phyloP scores from a whole-genome alignment of 1,284 basidiomycete species.

The Grifola frondosa region DNA sequence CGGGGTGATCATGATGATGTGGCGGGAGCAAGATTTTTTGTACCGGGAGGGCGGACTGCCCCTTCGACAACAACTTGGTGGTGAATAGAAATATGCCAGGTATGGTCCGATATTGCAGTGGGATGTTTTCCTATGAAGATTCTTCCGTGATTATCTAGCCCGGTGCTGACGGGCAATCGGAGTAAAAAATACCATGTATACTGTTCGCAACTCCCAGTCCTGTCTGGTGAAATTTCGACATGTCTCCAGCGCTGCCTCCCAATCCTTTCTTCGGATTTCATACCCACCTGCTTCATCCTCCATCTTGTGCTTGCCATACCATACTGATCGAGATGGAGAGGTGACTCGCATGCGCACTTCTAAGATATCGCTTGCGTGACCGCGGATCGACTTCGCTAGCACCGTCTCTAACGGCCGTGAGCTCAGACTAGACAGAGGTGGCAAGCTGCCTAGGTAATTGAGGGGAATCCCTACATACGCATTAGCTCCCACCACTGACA shows the following conservation, averaged over 20 bases:
- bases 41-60: conserved; percentile 37
- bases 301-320: conserved; percentile 33
- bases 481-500: conserved; percentile 13
- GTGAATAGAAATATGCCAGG: conserved; percentile 49
- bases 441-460: conserved; percentile 48
- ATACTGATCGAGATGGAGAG: conserved; percentile 38
- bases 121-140: conserved; percentile 64
- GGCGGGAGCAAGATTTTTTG: conserved; percentile 56
- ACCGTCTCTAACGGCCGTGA: conserved; percentile 42
- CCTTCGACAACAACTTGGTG: conserved; percentile 41
- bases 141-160: background rate
- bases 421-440: conserved; percentile 34
- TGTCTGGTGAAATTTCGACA: conserved; percentile 37
- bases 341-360: conserved; percentile 61
- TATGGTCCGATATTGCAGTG: conserved; percentile 47
- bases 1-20: conserved; percentile 59
- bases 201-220: conserved; percentile 60
- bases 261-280: conserved; percentile 57
- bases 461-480: conserved; percentile 54
- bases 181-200: conserved; percentile 58
- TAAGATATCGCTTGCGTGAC: conserved; percentile 41
- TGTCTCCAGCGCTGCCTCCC: conserved; percentile 30
- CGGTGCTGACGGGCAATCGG: background rate
- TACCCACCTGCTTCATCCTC: conserved; percentile 44
- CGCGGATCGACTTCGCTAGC: conserved; percentile 55